Conservation (phyloP, 2,329 filamentous ascomycete genomes). For the Penicillium brasilianum region DNA sequence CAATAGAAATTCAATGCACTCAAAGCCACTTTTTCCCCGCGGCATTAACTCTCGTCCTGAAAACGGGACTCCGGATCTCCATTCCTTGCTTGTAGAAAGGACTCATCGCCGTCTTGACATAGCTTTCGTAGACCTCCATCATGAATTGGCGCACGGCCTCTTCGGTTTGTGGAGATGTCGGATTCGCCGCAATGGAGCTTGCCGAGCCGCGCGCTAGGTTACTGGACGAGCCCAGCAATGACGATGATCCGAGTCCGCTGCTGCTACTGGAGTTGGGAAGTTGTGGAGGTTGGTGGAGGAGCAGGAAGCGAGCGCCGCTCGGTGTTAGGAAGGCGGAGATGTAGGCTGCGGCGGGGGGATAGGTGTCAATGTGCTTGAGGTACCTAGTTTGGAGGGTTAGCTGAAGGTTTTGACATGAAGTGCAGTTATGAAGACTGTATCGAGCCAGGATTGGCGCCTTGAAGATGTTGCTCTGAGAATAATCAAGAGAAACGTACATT, state of each 20-base stretch:
- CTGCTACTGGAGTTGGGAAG: conserved; percentile 44
- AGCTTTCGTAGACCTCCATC: conserved; percentile 91
- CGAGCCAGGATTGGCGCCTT: neutral
- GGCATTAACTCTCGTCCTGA: conserved; percentile 78
- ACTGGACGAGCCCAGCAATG: conserved; percentile 38
- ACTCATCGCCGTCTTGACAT: conserved; percentile 96
- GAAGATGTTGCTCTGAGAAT: neutral
- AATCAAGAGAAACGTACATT: conserved; percentile 63
- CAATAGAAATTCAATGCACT: conserved; percentile 31
- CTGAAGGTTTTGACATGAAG: neutral
- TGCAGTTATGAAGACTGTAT: neutral
- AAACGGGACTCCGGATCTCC: conserved; percentile 84
- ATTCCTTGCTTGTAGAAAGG: conserved; percentile 90
- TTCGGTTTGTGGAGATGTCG: conserved; percentile 86
- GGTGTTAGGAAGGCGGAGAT: conserved; percentile 94
- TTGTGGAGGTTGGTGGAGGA: conserved; percentile 79
- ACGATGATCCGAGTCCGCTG: conserved; percentile 34
- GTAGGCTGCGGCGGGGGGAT: conserved; percentile 82
- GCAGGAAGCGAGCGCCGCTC: conserved; percentile 89
- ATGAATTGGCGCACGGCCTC: conserved; percentile 97
- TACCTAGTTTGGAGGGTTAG: conserved; percentile 65
- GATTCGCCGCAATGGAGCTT: conserved; percentile 80
- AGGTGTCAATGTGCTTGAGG: conserved; percentile 94
- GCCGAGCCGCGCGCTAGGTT: conserved; percentile 55
- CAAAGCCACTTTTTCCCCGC: conserved; percentile 91